Conservation (phyloP, 1,139 yeast species). For the Debaryomyces singareniensis region DNA sequence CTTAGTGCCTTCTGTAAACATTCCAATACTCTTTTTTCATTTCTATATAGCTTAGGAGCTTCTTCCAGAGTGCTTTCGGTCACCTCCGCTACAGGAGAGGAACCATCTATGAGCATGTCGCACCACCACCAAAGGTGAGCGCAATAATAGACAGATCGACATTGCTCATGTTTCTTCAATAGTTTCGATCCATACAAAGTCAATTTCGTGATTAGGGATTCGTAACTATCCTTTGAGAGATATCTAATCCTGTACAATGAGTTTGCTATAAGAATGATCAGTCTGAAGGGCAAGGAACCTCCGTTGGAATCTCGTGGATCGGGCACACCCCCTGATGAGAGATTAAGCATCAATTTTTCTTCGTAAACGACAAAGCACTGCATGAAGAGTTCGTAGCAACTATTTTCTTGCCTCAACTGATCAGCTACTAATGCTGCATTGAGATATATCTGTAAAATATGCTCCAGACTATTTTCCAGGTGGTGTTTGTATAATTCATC, state of each 20-base stretch:
- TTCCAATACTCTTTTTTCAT: conserved; percentile 40
- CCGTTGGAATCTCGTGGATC: conserved; percentile 35
- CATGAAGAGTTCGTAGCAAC: conserved; percentile 84
- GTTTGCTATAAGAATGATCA: conserved; percentile 48
- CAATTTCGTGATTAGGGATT: conserved; percentile 73
- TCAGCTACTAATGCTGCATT: conserved; percentile 69
- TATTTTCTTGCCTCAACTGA: conserved; percentile 47
- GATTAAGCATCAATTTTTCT: conserved; percentile 44
- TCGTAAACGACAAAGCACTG: conserved; percentile 87
- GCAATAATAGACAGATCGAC: conserved; percentile 82
- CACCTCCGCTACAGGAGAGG: conserved; percentile 17
- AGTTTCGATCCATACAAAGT: conserved; percentile 85
- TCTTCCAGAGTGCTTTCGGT: conserved; percentile 6
- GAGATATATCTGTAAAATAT: conserved; percentile 45
- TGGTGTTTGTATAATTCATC: conserved; percentile 57
- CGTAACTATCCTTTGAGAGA: conserved; percentile 61
- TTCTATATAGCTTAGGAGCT: conserved; percentile 19
- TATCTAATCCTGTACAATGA: conserved; percentile 55
- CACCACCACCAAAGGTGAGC: conserved; percentile 95
- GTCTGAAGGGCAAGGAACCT: conserved; percentile 34
- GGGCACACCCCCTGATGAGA: conserved; percentile 12
- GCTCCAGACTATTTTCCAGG: conserved; percentile 42
- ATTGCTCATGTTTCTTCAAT: conserved; percentile 88
- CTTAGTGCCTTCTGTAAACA: conserved; percentile 63
- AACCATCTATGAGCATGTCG: conserved; percentile 32